phyloP scores from a whole-genome alignment of 331 rosid genomes.

The Pyracantha coccinea region DNA sequence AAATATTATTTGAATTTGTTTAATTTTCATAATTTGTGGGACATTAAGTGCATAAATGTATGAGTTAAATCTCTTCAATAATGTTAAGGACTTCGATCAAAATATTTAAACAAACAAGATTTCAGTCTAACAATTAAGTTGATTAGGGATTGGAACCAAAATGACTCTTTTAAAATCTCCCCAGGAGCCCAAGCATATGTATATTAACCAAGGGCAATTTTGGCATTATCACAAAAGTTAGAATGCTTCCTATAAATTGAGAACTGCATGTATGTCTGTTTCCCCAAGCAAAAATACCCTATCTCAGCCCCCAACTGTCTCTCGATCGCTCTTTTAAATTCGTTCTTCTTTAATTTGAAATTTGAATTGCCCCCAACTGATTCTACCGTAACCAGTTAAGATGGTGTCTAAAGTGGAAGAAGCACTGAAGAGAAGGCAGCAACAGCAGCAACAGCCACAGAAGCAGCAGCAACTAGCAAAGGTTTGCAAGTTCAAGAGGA shows the following conservation, averaged over 20 bases:
- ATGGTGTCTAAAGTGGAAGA: conserved; percentile 87
- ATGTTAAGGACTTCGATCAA: too few relatives aligned
- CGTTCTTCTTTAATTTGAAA: not conserved
- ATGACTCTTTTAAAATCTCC: not conserved
- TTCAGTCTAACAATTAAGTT: too few relatives aligned
- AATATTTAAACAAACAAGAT: too few relatives aligned
- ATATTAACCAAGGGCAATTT: conserved; percentile 7
- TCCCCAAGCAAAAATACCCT: conserved; percentile 23
- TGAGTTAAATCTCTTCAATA: too few relatives aligned
- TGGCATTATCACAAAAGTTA: not conserved
- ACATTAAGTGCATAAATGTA: too few relatives aligned
- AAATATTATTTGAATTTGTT: too few relatives aligned
- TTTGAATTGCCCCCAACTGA: too few relatives aligned
- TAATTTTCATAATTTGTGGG: too few relatives aligned
- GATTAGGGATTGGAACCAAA: too few relatives aligned
- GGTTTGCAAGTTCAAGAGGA: conserved; percentile 75
- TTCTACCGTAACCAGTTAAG: not conserved
- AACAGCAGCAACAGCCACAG: conserved; percentile 24
- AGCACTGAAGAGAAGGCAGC: conserved; percentile 38
- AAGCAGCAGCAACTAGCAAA: conserved; percentile 56
- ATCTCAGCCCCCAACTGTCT: too few relatives aligned
- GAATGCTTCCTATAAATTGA: conserved; percentile 38
- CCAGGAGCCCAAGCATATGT: not conserved
- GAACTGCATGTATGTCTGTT: conserved; percentile 22
- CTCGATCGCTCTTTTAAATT: not conserved